Evolutionary conservation across 1,284 basidiomycete species (phyloP), one percentile per base, ranked within the genome.

Genomic region (Lentinula novae-zelandiae): DNA sequence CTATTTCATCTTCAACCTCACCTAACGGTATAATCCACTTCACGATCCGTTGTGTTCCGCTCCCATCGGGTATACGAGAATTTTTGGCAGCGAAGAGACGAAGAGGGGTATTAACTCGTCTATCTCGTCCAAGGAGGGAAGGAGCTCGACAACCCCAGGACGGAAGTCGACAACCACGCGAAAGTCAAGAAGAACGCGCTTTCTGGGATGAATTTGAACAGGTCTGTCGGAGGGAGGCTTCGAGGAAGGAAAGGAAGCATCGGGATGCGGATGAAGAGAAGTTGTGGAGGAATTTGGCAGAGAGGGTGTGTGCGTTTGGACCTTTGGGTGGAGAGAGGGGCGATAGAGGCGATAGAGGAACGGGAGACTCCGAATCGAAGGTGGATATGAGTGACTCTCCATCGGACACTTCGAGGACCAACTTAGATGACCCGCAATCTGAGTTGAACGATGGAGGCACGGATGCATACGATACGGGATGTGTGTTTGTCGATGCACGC

Each of bases 261-360:
- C 36, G 53, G 0, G 53, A 42, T 12, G 38, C 8, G 8, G 38
- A 31, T 20, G 53, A 54, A 39, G 5, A 10, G 36, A 40, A 10
- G 8, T 27, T 54, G 9, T 98, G 96, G 95, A 74, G 73, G 2
- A 84, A 84, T 53, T 71, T 95, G 7, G 81, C 79, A 0, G 89
- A 94, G 4, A 82, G 78, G 59, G 84, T 97, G 1, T 96, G 95
- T 91, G 86, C 92, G 13, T 96, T 98, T 73, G 97, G 97, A 0
- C 96, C 97, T 0, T 90, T 44, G 10, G 53, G 38, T 33, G 39
- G 20, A 1, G 54, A 17, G 15, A 33, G 39, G n/a, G 54, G 42
- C 20, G n/a, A 5, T 20, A 38, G 33, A 17, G 7, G 49, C 7
- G 27, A 6, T 42, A 15, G n/a, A 42, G 17, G 44, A 7, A 20